A percentile compares a stretch with the other conserved stretches of the same genome.
phyloP scores from a whole-genome alignment of 768 basidiomycete species.

The Auricularia heimuer region DNA sequence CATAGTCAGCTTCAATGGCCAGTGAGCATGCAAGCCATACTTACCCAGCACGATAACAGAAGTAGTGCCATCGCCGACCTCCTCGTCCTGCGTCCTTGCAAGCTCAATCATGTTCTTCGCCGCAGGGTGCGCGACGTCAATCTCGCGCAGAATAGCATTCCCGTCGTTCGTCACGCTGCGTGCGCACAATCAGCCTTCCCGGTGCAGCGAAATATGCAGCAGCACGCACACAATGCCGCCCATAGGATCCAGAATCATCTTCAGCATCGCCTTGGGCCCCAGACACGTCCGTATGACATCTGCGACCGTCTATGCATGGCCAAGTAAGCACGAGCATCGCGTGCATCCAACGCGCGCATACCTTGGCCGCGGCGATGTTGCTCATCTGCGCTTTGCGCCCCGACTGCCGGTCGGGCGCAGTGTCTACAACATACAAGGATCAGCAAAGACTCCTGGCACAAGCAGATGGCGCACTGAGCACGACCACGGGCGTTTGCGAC shows the following conservation, averaged over 20 bases:
- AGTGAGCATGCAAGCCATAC: constrained; percentile 10
- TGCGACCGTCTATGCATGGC: constrained; percentile 66
- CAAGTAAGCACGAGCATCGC: neutral
- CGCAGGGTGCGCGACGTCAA: constrained; percentile 97
- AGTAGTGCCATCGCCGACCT: constrained; percentile 97
- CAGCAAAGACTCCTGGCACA: neutral
- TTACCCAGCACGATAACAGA: constrained; percentile 94
- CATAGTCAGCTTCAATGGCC: neutral
- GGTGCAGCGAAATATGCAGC: neutral
- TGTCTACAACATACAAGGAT: constrained; percentile 41
- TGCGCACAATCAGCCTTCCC: neutral
- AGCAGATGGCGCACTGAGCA: constrained; percentile 51
- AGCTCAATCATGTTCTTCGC: constrained; percentile 99
- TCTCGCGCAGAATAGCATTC: constrained; percentile 97
- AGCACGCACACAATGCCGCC: constrained; percentile 81
- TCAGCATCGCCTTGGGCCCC: constrained; percentile 96
- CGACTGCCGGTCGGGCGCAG: constrained; percentile 87
- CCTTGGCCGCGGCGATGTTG: constrained; percentile 96
- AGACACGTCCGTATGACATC: constrained; percentile 97
- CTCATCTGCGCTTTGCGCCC: constrained; percentile 94
- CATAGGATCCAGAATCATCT: constrained; percentile 99
- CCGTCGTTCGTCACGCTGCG: constrained; percentile 91
- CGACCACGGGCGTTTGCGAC: constrained; percentile 69
- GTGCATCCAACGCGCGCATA: constrained; percentile 21
- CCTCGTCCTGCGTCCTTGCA: constrained; percentile 95